These are phyloP conservation scores for Ophiocordyceps polyrhachis-furcata DNA, from an alignment of 2,329 filamentous ascomycete species.

Conservation along the genomic window DNA sequence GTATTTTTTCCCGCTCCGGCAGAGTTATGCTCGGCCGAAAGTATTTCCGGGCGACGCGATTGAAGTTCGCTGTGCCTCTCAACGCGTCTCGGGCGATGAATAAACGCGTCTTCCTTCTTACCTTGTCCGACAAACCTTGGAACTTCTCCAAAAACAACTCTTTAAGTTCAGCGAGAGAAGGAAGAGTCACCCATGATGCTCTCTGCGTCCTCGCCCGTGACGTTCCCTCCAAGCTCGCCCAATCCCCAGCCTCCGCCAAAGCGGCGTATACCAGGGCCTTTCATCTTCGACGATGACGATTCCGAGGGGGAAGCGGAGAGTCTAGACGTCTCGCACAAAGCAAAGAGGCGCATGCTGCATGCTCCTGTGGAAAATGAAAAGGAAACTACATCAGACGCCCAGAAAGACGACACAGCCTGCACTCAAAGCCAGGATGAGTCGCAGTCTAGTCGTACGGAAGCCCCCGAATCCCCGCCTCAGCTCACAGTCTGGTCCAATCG, in stretches of 20 bases:
- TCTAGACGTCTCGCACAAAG: conserved; percentile 4
- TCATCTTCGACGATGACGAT: conserved; percentile 19
- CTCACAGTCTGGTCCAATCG: neutral
- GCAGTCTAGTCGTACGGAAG: neutral
- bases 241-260: conserved; percentile 15
- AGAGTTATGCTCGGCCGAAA: neutral
- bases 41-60: conserved; percentile 3
- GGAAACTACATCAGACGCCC: neutral
- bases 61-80: conserved; percentile 4
- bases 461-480: neutral
- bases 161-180: too few relatives aligned
- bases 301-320: conserved; percentile 7
- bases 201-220: conserved; percentile 38
- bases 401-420: conserved; percentile 2
- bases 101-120: neutral
- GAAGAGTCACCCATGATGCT: conserved; percentile 23
- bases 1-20: neutral
- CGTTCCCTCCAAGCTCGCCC: conserved; percentile 33
- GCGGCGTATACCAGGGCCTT: conserved; percentile 17
- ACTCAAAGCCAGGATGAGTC: neutral
- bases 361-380: conserved; percentile 6
- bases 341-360: conserved; percentile 15
- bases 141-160: neutral
- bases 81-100: conserved; percentile 7
- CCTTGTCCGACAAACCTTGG: neutral